Evolutionary conservation across 2,329 filamentous ascomycete genomes (phyloP), one percentile per base, ranked within the genome.

Genomic region (Xylariaceae sp.): DNA sequence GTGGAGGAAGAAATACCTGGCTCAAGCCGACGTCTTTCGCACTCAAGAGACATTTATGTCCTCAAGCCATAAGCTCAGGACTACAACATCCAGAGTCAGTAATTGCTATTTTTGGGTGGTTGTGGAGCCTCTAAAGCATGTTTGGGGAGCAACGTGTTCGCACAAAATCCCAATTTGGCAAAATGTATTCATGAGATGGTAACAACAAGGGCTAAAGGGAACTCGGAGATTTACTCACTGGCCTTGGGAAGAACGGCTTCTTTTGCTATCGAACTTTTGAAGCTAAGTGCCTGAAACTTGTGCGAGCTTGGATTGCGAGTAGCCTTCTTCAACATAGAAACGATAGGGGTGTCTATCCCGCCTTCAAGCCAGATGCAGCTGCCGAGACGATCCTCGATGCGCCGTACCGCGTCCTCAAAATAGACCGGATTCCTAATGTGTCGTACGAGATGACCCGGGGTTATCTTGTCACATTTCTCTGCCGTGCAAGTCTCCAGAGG

Each of bases 301-400:
- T 59, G 23, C 14, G 16, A 6, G 32, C 44, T 7, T 42, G 37
- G 5, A 23, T 51, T 43, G 12, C 40, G 21, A 14, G 50, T 18
- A 2, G 46, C 48, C 9, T 47, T 47, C 23, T 46, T 48, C 3
- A 40, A 19, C 61, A 71, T 67, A 6, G 64, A 48, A 6, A 60
- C 53, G 7, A 65, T 58, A 1, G 65, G 60, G 7, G 67, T 65
- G 18, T 57, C 52, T 4, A 63, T 59, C 2, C 73, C 73, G 7
- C 71, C 72, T 49, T 75, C 73, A 4, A 75, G 59, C 65, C 66
- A 75, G 16, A 67, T 58, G 20, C 62, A 65, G 1, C 52, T 23
- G 0, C 59, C 54, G 10, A 67, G 60, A 7, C 59, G 46, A 1
- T 57, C 26, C 12, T 57, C 50, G n/a, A 72, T 56, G 2, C 70